Evolutionary conservation across 495 filamentous ascomycete species (phyloP).

Genomic region (Amniculicola lignicola): DNA sequence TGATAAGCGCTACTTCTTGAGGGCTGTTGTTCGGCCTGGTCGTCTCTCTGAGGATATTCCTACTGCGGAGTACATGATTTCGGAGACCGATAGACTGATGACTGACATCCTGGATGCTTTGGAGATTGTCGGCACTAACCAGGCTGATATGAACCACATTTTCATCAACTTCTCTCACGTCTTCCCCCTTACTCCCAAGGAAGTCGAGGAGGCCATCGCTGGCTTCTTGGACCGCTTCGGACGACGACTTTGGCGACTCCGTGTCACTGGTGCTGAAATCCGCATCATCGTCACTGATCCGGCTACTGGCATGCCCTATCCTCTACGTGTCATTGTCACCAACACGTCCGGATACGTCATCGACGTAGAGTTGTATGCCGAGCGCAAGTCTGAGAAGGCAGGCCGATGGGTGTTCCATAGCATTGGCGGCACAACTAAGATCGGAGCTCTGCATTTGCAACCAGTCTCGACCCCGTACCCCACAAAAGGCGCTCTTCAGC

Average conservation of each 20-base stretch:
- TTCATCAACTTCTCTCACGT: constrained; percentile 98
- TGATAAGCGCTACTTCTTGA: constrained; percentile 97
- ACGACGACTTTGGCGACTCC: constrained; percentile 89
- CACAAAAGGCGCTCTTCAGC: constrained; percentile 97
- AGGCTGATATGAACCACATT: constrained; percentile 99
- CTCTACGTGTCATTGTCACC: constrained; percentile 92
- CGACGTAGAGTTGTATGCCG: constrained; percentile 94
- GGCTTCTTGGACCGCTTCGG: constrained; percentile 97
- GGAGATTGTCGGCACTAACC: constrained; percentile 98
- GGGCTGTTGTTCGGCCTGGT: constrained; percentile 87
- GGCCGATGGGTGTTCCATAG: constrained; percentile 96
- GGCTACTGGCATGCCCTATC: constrained; percentile 77
- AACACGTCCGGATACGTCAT: constrained; percentile 99
- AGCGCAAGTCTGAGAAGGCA: constrained; percentile 94
- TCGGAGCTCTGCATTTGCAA: constrained; percentile 91
- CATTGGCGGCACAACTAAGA: constrained; percentile 90
- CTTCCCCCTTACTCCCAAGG: constrained; percentile 83
- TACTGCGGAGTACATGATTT: constrained; percentile 95
- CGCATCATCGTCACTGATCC: constrained; percentile 96
- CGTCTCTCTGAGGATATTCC: constrained; percentile 95
- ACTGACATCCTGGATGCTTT: constrained; percentile 96
- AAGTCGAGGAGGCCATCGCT: constrained; percentile 90
- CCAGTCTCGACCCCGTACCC: constrained; percentile 90
- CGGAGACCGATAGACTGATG: constrained; percentile 92
- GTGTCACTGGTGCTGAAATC: constrained; percentile 95